Evolutionary conservation across 2,329 filamentous ascomycete genomes (phyloP).

Genomic region (Fusarium neocosmosporiellum): DNA sequence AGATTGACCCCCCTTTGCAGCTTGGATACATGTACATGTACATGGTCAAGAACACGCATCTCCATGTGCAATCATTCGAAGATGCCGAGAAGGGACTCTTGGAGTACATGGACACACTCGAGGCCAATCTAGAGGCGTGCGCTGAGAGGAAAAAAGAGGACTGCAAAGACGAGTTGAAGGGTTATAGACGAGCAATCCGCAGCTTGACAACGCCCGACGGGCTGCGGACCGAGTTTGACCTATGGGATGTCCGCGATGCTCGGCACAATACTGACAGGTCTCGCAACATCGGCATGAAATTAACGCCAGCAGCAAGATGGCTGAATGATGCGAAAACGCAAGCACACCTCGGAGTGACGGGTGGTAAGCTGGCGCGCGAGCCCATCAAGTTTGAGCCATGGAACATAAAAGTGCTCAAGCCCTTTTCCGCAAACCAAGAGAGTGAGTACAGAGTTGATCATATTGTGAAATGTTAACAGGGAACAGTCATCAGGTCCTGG

Average conservation of each 20-base stretch:
- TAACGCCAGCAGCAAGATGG: not conserved
- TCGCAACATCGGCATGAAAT: not conserved
- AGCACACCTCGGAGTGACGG: not conserved
- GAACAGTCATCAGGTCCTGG: constrained; percentile 9
- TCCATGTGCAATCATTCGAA: not conserved
- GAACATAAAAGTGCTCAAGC: not conserved
- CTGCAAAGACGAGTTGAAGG: not conserved
- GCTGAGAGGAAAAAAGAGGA: not conserved
- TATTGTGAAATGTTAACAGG: not conserved
- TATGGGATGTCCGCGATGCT: constrained; percentile 1
- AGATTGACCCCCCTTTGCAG: constrained; percentile 9
- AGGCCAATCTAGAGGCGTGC: not conserved
- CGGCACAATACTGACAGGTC: not conserved
- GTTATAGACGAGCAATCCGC: not conserved
- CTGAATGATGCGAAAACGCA: not conserved
- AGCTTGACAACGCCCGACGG: not conserved
- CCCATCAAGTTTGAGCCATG: not conserved
- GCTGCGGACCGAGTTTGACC: not conserved
- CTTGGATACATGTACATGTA: constrained; percentile 5
- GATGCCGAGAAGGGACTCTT: not conserved
- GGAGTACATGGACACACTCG: not conserved
- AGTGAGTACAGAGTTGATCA: not conserved
- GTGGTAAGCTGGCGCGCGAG: not conserved
- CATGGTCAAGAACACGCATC: not conserved
- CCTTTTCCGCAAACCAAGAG: constrained; percentile 1